These are phyloP conservation scores for Drosera capensis DNA, from an alignment of 148 eudicot genomes.

Conservation along the genomic window DNA sequence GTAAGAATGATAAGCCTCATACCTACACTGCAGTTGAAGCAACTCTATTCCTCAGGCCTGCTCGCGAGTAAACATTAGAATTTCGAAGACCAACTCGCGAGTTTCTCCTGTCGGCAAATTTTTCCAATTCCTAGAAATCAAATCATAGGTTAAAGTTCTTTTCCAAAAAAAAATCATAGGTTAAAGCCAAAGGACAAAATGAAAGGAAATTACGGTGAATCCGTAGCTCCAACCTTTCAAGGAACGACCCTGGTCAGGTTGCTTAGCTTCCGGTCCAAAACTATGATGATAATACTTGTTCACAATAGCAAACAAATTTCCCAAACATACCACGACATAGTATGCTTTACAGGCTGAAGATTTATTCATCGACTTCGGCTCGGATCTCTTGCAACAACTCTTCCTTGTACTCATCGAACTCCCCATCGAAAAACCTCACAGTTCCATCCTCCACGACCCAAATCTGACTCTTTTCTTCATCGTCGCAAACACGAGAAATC, in stretches of 20 bases:
- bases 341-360: too few species aligned
- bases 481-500: slow-evolving; percentile 54
- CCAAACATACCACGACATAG: too few species aligned
- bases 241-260: slow-evolving; percentile 22
- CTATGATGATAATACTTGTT: too few species aligned
- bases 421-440: slow-evolving; percentile 24
- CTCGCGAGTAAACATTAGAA: slow-evolving; percentile 43
- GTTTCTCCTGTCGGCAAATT: slow-evolving; percentile 29
- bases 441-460: slow-evolving; percentile 60
- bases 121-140: slow-evolving; percentile 36
- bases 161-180: too few species aligned
- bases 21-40: slow-evolving; percentile 53
- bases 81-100: slow-evolving; percentile 34
- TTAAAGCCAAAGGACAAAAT: slow-evolving; percentile 2
- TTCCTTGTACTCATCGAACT: slow-evolving; percentile 53
- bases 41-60: slow-evolving; percentile 46
- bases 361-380: slow-evolving; percentile 48
- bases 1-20: background rate
- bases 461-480: slow-evolving; percentile 46
- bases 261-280: slow-evolving; percentile 58
- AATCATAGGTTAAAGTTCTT: too few species aligned
- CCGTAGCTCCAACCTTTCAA: slow-evolving; percentile 22
- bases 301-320: too few species aligned
- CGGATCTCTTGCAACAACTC: slow-evolving; percentile 44
- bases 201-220: background rate